Evolutionary conservation across 768 basidiomycete genomes (phyloP).

Genomic region (Hygrocybe coccinea): DNA sequence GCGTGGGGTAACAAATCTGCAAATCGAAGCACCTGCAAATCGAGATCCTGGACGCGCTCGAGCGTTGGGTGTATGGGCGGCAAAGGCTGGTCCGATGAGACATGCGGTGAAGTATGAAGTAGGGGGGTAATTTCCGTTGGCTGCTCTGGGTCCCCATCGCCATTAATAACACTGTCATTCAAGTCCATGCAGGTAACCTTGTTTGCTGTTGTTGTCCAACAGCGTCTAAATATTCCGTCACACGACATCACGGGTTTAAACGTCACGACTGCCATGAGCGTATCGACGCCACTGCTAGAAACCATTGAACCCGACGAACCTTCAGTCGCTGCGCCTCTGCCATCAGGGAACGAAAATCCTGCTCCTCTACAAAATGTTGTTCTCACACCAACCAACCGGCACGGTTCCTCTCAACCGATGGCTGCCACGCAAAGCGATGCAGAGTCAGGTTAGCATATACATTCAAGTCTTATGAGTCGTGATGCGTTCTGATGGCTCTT

Average conservation of each 20-base stretch:
- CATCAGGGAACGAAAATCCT: conserved; percentile 32
- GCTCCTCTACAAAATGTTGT: conserved; percentile 43
- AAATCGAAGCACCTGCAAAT: conserved; percentile 18
- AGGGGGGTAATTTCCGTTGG: not conserved
- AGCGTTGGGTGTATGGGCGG: conserved; percentile 14
- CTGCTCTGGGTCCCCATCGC: too few species aligned
- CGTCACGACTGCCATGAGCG: conserved; percentile 42
- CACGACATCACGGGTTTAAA: conserved; percentile 1
- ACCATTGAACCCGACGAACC: conserved; percentile 87
- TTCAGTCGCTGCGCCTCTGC: conserved; percentile 23
- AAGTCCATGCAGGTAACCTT: not conserved
- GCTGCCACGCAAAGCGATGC: conserved; percentile 60
- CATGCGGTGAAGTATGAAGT: not conserved
- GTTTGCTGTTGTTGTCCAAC: conserved; percentile 6
- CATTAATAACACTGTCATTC: too few species aligned
- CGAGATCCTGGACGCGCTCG: conserved; percentile 17
- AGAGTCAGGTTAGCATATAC: conserved; percentile 57
- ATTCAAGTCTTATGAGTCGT: not conserved
- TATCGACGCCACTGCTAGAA: conserved; percentile 59
- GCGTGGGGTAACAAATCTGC: conserved; percentile 20
- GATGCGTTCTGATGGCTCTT: not conserved
- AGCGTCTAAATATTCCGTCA: not conserved
- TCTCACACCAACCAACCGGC: conserved; percentile 50
- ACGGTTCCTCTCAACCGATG: conserved; percentile 32
- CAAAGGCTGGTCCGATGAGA: not conserved